These are phyloP conservation scores for Warburgia ugandensis DNA, from an alignment of 164 flowering plant species.

Conservation along the genomic window DNA sequence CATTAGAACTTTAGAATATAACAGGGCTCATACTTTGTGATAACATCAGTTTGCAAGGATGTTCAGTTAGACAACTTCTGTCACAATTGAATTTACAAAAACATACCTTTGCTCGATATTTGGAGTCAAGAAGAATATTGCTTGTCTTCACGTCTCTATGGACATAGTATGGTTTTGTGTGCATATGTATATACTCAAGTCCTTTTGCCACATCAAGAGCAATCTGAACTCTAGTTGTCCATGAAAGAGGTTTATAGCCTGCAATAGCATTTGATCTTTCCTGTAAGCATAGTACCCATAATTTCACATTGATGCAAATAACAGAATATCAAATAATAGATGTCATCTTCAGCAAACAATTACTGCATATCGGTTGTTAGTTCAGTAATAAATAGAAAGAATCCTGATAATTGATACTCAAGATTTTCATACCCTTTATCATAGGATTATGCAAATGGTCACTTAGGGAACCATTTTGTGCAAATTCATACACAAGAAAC, in stretches of 20 bases:
- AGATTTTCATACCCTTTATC: conserved; percentile 13
- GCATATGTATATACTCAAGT: conserved; percentile 31
- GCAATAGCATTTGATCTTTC: background rate
- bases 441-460: conserved; percentile 21
- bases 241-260: conserved; percentile 25
- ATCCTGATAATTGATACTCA: too few species aligned
- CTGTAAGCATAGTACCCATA: background rate
- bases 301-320: background rate
- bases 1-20: too few species aligned
- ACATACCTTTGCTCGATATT: conserved; percentile 37
- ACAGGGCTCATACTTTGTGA: too few species aligned
- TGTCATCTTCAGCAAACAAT: too few species aligned
- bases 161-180: conserved; percentile 25
- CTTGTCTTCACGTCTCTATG: conserved; percentile 34
- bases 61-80: too few species aligned
- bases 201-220: conserved; percentile 40
- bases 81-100: too few species aligned
- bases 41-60: too few species aligned
- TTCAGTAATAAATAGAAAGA: too few species aligned
- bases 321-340: background rate
- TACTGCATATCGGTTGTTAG: too few species aligned
- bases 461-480: conserved; percentile 32
- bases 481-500: conserved; percentile 32
- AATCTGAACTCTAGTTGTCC: conserved; percentile 31
- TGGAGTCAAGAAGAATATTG: conserved; percentile 28